Base-by-base conservation (phyloP, 768 basidiomycete species). In the Paxillus ammoniavirescens region DNA sequence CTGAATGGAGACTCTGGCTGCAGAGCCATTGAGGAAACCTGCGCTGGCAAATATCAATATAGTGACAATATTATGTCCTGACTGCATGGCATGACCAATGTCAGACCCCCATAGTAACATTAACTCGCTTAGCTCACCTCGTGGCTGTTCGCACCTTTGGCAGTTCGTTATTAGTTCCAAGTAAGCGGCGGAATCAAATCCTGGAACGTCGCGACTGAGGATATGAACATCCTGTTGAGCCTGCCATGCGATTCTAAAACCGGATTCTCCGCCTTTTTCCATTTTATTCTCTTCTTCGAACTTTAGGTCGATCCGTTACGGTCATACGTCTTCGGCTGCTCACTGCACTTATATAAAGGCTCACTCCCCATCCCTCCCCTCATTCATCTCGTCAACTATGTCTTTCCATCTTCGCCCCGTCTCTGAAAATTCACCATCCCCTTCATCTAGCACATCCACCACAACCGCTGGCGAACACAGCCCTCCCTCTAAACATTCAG, bases 321-420 rank as follows among this genome's bases (percentile, higher is more conserved):
- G 63, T 61, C 61, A 61, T 53, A 42, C 42, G 28, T 59, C 49
- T 50, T 38, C 56, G 56, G 53, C 47, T 47, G 47, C 41, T 57
- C 56, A 41, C 35, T 35, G 37, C 14, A 36, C 28, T 9, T 59
- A 55, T 67, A 68, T 69, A 62, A 67, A 69, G 58, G 41, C 23
- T 59, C 47, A 51, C 57, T 45, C 46, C 44, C 40, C 41, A 54
- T 54, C 17, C 54, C 37, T 14, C 35, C 48, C 49, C 51, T 49
- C 69, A 77, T 72, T 68, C 76, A 75, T 60, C 77, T 80, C 35
- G 6, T n/a, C 14, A 40, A 56, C 58, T 47, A 69, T 71, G 69
- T 61, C 71, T 69, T 83, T 77, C 71, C 79, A 79, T 62, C 80
- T 84, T 41, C 82, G 83, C 51, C 84, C 83, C 35, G 79, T 85